These are phyloP conservation scores for Plectosphaerella plurivora DNA, from an alignment of 2,329 filamentous ascomycete species.

Conservation along the genomic window DNA sequence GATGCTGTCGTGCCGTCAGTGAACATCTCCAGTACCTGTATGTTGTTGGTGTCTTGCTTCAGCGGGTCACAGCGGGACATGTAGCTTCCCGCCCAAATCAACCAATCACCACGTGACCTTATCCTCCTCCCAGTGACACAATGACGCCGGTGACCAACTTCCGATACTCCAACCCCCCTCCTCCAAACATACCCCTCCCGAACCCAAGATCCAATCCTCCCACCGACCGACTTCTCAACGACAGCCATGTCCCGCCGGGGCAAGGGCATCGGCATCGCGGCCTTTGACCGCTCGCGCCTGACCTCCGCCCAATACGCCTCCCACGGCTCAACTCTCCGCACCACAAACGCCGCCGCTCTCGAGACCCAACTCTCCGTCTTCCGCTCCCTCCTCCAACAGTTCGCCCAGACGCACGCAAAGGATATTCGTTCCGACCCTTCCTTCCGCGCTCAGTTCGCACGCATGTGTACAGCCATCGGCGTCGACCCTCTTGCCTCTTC, in stretches of 20 bases:
- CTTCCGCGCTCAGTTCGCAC: constrained; percentile 94
- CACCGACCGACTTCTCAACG: neutral
- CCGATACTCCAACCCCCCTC: neutral
- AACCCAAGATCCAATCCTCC: too few relatives aligned
- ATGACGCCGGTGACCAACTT: too few relatives aligned
- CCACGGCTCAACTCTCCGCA: constrained; percentile 84
- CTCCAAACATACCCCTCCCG: neutral
- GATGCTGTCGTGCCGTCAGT: too few relatives aligned
- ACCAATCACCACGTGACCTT: too few relatives aligned
- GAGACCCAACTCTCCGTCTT: constrained; percentile 94
- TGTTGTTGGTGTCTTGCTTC: too few relatives aligned
- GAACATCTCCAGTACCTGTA: too few relatives aligned
- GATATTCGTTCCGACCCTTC: constrained; percentile 94
- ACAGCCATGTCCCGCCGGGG: constrained; percentile 50
- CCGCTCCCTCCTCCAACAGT: constrained; percentile 90
- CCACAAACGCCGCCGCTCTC: constrained; percentile 77
- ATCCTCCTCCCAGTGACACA: too few relatives aligned
- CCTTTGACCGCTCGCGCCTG: constrained; percentile 80
- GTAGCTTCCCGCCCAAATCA: too few relatives aligned
- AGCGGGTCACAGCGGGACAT: too few relatives aligned
- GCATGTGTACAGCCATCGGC: constrained; percentile 96
- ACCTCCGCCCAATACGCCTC: constrained; percentile 85
- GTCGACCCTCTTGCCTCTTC: constrained; percentile 78
- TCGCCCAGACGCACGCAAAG: constrained; percentile 88
- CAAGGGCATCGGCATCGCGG: constrained; percentile 84